A percentile compares a stretch with the other conserved stretches of the same genome.
phyloP scores from a whole-genome alignment of 805 yeast species.

The Candida argentea region DNA sequence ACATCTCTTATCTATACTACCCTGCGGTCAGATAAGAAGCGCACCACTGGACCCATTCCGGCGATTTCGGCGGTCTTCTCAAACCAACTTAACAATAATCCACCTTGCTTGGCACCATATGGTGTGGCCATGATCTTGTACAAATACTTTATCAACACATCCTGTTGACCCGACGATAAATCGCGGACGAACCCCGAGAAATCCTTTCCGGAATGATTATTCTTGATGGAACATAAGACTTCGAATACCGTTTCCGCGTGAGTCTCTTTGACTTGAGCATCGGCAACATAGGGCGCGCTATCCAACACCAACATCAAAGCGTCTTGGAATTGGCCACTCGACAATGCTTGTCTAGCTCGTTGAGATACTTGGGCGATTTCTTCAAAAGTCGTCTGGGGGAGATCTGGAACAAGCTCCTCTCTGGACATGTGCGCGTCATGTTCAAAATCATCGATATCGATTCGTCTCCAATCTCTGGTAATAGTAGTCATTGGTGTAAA shows the following conservation, averaged over 20 bases:
- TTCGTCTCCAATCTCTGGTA: slow-evolving; percentile 72
- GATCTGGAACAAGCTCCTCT: slow-evolving; percentile 52
- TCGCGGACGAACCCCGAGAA: slow-evolving; percentile 49
- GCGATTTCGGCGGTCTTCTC: slow-evolving; percentile 77
- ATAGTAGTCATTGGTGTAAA: background rate
- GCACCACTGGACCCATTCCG: slow-evolving; percentile 83
- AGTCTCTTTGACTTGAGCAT: slow-evolving; percentile 40
- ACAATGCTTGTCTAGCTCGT: slow-evolving; percentile 50
- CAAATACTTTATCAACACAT: slow-evolving; percentile 69
- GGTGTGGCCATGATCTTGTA: slow-evolving; percentile 76
- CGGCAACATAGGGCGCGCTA: slow-evolving; percentile 79
- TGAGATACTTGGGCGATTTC: slow-evolving; percentile 47
- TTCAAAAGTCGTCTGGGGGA: slow-evolving; percentile 30
- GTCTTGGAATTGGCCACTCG: slow-evolving; percentile 61
- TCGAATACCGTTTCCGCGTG: slow-evolving; percentile 49
- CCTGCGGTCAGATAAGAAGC: slow-evolving; percentile 80
- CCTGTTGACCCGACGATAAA: slow-evolving; percentile 58
- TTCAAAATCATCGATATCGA: slow-evolving; percentile 86
- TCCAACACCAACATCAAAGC: slow-evolving; percentile 58
- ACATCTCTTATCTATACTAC: slow-evolving; percentile 24
- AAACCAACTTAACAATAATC: slow-evolving; percentile 80
- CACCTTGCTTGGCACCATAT: slow-evolving; percentile 79
- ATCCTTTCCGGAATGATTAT: slow-evolving; percentile 57
- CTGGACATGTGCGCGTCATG: slow-evolving; percentile 63
- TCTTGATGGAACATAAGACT: slow-evolving; percentile 41